Percentiles rank a stretch among this genome's conserved stretches.
Evolutionary conservation across 192 early-diverging fungal species (phyloP).

Genomic region (Dimargaris cristalligena): DNA sequence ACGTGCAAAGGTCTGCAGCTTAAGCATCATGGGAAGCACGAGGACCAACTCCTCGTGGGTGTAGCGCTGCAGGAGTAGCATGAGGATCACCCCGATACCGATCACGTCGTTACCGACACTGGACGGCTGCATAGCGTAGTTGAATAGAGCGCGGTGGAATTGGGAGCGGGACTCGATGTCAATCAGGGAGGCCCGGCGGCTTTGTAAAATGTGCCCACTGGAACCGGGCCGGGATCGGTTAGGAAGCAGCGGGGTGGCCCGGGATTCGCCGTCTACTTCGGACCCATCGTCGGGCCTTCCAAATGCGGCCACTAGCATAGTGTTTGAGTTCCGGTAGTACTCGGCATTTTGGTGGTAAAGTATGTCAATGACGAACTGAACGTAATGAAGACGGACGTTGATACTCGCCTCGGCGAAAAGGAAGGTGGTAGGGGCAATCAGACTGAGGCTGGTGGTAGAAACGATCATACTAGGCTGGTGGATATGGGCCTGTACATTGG

Average conservation of each 20-base stretch:
- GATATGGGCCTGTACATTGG: background rate
- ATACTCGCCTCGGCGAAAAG: background rate
- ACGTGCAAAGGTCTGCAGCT: background rate
- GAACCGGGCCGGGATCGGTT: background rate
- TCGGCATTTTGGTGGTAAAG: slow-evolving; percentile 8
- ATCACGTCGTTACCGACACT: background rate
- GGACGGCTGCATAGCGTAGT: background rate
- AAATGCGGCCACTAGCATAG: background rate
- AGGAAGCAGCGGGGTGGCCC: background rate
- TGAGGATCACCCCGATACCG: background rate
- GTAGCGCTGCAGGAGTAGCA: slow-evolving; percentile 6
- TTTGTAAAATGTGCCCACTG: background rate
- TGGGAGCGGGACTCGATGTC: slow-evolving; percentile 3
- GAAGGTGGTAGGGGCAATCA: background rate
- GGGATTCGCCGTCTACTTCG: background rate
- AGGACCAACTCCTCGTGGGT: slow-evolving; percentile 5
- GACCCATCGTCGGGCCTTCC: background rate
- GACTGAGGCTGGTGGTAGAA: background rate
- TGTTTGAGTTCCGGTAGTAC: background rate
- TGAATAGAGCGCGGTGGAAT: slow-evolving; percentile 4
- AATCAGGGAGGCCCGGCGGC: slow-evolving; percentile 7
- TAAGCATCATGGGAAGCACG: background rate
- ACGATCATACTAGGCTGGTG: background rate
- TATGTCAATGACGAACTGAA: slow-evolving; percentile 8
- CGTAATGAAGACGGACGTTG: slow-evolving; percentile 1